A percentile compares a stretch with the other conserved stretches of the same genome.
These are phyloP conservation scores for Ogataea minuta DNA, from an alignment of 805 yeast genomes.

Conservation along the genomic window DNA sequence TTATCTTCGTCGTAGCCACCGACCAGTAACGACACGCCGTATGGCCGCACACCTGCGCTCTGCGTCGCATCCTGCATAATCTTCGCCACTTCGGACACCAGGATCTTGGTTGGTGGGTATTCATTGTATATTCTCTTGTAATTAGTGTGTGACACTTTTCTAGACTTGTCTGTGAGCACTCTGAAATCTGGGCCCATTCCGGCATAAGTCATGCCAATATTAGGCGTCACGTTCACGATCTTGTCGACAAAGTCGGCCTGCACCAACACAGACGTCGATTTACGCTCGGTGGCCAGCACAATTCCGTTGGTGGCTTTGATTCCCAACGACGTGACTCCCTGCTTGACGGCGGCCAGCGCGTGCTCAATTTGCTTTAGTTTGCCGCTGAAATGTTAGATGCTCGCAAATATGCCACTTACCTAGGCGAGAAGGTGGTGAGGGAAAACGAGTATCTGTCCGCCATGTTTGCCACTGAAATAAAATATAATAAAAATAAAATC, in stretches of 20 bases:
- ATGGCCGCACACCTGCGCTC: conserved; percentile 98
- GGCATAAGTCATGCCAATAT: conserved; percentile 92
- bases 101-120: conserved; percentile 92
- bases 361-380: conserved; percentile 97
- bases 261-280: conserved; percentile 74
- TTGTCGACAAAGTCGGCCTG: conserved; percentile 74
- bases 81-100: conserved; percentile 92
- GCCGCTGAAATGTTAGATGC: conserved; percentile 53
- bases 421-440: conserved; percentile 95
- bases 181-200: conserved; percentile 99
- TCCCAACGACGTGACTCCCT: conserved; percentile 96
- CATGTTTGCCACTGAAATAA: conserved; percentile 45
- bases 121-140: conserved; percentile 94
- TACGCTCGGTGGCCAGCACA: conserved; percentile 95
- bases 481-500: conserved; percentile 2
- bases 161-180: conserved; percentile 87
- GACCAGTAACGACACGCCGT: conserved; percentile 88
- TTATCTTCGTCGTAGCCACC: conserved; percentile 84
- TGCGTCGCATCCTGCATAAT: conserved; percentile 99
- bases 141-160: conserved; percentile 88
- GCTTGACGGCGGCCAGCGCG: conserved; percentile 95
- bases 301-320: conserved; percentile 93
- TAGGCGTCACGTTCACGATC: conserved; percentile 83
- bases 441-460: conserved; percentile 98
- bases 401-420: conserved; percentile 47